Percentiles rank a stretch among this genome's conserved stretches.
Evolutionary conservation across 768 basidiomycete species (phyloP).

Genomic region (Lepiota brunneoincarnata): DNA sequence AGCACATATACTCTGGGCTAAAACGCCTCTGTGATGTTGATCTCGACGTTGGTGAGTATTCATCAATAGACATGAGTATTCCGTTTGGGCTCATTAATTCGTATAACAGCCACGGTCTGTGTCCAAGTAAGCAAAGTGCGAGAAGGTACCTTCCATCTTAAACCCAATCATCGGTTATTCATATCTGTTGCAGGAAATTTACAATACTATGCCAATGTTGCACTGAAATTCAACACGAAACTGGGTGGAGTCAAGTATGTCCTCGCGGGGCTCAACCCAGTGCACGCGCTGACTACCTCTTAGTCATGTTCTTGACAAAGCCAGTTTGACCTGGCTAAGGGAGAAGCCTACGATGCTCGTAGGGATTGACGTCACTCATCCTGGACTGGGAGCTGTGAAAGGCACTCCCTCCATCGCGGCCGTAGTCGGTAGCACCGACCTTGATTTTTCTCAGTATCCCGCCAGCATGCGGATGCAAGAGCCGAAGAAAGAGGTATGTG

Average conservation of each 20-base stretch:
- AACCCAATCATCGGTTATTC: slow-evolving; percentile 16
- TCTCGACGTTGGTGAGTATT: slow-evolving; percentile 50
- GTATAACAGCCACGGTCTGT: slow-evolving; percentile 58
- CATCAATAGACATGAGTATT: not conserved
- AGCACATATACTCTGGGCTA: slow-evolving; percentile 72
- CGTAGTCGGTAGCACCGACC: slow-evolving; percentile 76
- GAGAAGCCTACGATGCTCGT: slow-evolving; percentile 72
- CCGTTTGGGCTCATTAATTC: not conserved
- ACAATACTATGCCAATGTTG: slow-evolving; percentile 79
- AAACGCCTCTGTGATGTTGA: slow-evolving; percentile 69
- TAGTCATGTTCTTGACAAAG: slow-evolving; percentile 46
- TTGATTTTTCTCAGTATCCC: slow-evolving; percentile 65
- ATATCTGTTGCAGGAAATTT: slow-evolving; percentile 44
- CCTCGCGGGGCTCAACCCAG: not conserved
- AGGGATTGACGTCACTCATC: slow-evolving; percentile 82
- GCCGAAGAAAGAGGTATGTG: slow-evolving; percentile 67
- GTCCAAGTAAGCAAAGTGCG: slow-evolving; percentile 71
- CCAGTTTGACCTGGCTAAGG: slow-evolving; percentile 58
- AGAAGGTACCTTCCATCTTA: slow-evolving; percentile 38
- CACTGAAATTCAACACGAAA: slow-evolving; percentile 82
- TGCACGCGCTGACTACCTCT: not conserved
- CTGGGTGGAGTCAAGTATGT: slow-evolving; percentile 75
- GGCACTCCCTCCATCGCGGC: slow-evolving; percentile 84
- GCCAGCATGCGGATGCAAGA: slow-evolving; percentile 73
- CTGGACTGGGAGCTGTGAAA: slow-evolving; percentile 67